phyloP scores from a whole-genome alignment of 768 basidiomycete genomes.

The Suillus paluster region DNA sequence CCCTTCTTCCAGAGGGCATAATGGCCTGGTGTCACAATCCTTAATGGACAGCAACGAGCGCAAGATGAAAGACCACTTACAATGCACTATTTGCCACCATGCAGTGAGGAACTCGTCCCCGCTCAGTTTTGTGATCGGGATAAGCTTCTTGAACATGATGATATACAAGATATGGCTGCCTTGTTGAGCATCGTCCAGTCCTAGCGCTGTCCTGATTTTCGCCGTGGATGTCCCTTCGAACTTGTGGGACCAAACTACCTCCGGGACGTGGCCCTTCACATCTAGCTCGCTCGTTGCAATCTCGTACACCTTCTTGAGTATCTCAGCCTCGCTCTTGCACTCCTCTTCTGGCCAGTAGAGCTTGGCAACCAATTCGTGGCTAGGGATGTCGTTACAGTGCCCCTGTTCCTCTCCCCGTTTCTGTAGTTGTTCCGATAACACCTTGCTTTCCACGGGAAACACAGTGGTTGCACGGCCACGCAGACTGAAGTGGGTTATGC shows the following conservation, averaged over 20 bases:
- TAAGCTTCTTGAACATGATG: constrained; percentile 5
- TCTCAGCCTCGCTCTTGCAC: neutral
- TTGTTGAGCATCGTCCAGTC: neutral
- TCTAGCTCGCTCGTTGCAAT: neutral
- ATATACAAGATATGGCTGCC: constrained; percentile 13
- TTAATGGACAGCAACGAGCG: neutral
- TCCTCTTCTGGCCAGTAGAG: neutral
- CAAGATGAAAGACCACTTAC: neutral
- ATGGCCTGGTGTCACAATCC: constrained; percentile 6
- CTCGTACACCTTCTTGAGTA: neutral
- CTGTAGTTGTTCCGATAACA: too few species aligned
- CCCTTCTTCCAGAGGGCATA: neutral
- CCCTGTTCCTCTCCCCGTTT: too few species aligned
- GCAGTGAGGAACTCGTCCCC: neutral
- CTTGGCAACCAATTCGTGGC: neutral
- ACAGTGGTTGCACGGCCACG: constrained; percentile 12
- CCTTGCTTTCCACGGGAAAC: neutral
- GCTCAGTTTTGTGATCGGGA: constrained; percentile 2
- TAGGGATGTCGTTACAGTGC: too few species aligned
- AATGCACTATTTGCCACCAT: constrained; percentile 11
- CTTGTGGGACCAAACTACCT: constrained; percentile 1
- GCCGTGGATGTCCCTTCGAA: constrained; percentile 3
- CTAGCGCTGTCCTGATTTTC: neutral
- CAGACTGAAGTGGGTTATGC: constrained; percentile 8
- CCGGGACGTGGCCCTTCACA: neutral